Base-by-base conservation (phyloP, 2,329 filamentous ascomycete species). In the Pseudogymnoascus sp. region DNA sequence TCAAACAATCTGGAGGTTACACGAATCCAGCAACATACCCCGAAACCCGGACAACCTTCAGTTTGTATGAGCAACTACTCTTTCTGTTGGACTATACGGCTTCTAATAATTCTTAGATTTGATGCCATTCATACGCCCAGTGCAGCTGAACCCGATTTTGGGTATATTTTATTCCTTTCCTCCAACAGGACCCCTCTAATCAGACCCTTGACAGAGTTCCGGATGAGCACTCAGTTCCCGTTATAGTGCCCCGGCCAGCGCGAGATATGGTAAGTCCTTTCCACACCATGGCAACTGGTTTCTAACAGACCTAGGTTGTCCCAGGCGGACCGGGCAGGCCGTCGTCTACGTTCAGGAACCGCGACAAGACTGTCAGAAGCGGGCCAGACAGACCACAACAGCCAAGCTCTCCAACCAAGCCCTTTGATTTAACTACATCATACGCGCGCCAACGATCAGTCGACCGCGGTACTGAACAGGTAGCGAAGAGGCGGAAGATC, bases 91-190 rank as follows among this genome's bases (percentile, higher is more conserved):
- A 18, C 29, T 21, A 14, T 7, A 2, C 16, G 7, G 51, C 29
- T 57, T 57, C 51, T 57, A 57, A 57, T 21, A 36, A 21, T 6
- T 57, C 29, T 18, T 16, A 57, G 51, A 8, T 4, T 34, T 34
- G 3, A 57, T 57, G 51, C 10, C 51, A 2, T 18, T 12, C 11
- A 57, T 34, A 57, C 26, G 51, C 51, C 51, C 16, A 18, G 29
- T 36, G 29, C 51, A 57, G 51, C 51, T 57, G 29, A 57, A 36
- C 51, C 51, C 51, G 51, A 57, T 57, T 57, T 57, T 57, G 51
- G 51, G 51, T 57, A 57, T 21, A 21, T 34, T 18, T 12, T 34
- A 12, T 21, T 21, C 29, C 29, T 18, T 21, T 8, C n/a, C 51
- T 14, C 51, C 16, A 14, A 14, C 29, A 57, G 26, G 36, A 34